These are phyloP conservation scores for Hortiboletus campestris DNA, from an alignment of 768 basidiomycete species.

Conservation along the genomic window DNA sequence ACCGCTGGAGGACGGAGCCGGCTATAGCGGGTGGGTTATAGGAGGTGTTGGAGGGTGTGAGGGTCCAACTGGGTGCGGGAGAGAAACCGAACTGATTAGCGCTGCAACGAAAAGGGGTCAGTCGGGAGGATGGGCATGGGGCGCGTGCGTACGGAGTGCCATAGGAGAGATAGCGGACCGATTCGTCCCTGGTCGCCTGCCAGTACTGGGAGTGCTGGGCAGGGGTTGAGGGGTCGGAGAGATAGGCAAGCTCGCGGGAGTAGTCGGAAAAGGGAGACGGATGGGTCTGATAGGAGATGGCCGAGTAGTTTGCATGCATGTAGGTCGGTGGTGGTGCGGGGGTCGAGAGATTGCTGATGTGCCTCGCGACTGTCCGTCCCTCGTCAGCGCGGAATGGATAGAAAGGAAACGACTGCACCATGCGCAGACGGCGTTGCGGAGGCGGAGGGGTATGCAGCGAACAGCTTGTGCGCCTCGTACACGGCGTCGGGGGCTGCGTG, in stretches of 20 bases:
- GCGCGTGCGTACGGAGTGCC: slow-evolving; percentile 44
- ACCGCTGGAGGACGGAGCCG: slow-evolving; percentile 62
- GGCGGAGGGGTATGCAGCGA: slow-evolving; percentile 69
- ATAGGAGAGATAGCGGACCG: slow-evolving; percentile 58
- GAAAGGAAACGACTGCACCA: slow-evolving; percentile 40
- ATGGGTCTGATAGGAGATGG: slow-evolving; percentile 27
- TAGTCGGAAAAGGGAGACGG: slow-evolving; percentile 65
- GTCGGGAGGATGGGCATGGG: background rate
- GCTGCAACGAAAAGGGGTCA: slow-evolving; percentile 12
- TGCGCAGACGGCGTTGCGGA: slow-evolving; percentile 78
- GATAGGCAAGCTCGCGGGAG: slow-evolving; percentile 56
- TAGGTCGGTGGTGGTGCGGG: slow-evolving; percentile 63
- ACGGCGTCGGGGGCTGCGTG: slow-evolving; percentile 45
- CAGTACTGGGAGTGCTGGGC: slow-evolving; percentile 57
- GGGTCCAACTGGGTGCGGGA: slow-evolving; percentile 41
- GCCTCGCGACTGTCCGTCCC: slow-evolving; percentile 55
- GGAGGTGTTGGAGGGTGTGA: slow-evolving; percentile 42
- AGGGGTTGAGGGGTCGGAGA: slow-evolving; percentile 47
- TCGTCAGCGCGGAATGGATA: slow-evolving; percentile 16
- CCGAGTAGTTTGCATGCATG: slow-evolving; percentile 44
- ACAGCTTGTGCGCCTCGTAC: slow-evolving; percentile 64
- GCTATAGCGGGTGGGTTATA: slow-evolving; percentile 60
- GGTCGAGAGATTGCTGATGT: slow-evolving; percentile 58
- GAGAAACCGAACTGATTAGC: slow-evolving; percentile 31
- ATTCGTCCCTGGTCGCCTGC: slow-evolving; percentile 60